Conservation (phyloP, 495 filamentous ascomycete genomes). For the Penicillium subrubescens region DNA sequence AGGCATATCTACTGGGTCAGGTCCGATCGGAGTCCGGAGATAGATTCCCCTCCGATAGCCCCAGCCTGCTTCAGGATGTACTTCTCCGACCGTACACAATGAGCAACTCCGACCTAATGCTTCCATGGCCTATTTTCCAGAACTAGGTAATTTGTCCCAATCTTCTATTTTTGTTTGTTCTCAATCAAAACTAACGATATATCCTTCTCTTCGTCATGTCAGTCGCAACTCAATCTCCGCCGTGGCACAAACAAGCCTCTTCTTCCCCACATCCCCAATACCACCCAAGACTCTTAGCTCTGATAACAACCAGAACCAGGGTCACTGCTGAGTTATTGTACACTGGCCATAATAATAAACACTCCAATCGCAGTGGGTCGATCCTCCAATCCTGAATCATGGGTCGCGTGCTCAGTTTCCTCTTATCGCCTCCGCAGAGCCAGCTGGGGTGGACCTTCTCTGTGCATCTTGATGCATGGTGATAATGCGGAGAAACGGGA, state of each 20-base stretch:
- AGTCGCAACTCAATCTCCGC: neutral
- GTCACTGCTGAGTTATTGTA: neutral
- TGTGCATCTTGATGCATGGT: neutral
- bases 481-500: neutral
- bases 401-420: neutral
- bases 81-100: neutral
- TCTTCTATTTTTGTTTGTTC: neutral
- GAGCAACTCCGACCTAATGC: neutral
- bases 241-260: neutral
- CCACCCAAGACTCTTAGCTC: neutral
- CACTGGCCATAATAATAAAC: neutral
- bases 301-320: neutral
- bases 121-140: neutral
- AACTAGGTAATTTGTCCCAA: neutral
- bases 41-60: neutral
- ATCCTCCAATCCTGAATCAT: neutral
- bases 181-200: too few species aligned
- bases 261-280: neutral
- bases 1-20: neutral
- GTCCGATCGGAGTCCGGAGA: neutral
- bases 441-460: neutral
- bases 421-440: neutral
- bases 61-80: neutral
- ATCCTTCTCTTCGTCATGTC: neutral
- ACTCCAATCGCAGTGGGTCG: neutral